phyloP scores from a whole-genome alignment of 2,329 filamentous ascomycete genomes.

The Dendrostoma leiphaemia region DNA sequence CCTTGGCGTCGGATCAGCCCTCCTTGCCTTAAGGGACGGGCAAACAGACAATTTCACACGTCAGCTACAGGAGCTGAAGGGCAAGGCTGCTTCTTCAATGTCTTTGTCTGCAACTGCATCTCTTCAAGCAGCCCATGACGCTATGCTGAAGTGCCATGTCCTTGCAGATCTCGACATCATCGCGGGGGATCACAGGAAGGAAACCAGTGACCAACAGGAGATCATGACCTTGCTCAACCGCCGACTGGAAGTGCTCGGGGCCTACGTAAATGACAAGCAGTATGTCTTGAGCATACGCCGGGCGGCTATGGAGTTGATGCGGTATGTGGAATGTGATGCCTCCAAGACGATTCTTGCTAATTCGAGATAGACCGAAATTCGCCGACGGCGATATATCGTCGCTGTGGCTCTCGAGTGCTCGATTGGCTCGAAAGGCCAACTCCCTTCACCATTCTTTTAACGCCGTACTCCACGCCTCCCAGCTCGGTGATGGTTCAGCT shows the following conservation, averaged over 20 bases:
- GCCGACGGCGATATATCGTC: constrained; percentile 73
- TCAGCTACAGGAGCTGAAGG: constrained; percentile 63
- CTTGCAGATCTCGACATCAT: constrained; percentile 85
- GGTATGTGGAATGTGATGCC: constrained; percentile 43
- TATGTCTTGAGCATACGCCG: constrained; percentile 84
- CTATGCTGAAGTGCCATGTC: constrained; percentile 82
- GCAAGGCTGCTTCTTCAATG: constrained; percentile 69
- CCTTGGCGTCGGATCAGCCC: constrained; percentile 69
- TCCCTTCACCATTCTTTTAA: constrained; percentile 88
- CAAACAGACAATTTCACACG: constrained; percentile 50
- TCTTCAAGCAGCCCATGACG: constrained; percentile 78
- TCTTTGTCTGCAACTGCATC: constrained; percentile 77
- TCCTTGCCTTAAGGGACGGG: constrained; percentile 57
- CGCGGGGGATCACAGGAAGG: constrained; percentile 45
- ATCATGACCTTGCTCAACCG: constrained; percentile 61
- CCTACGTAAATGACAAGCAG: constrained; percentile 89
- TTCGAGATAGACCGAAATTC: constrained; percentile 52
- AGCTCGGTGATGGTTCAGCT: constrained; percentile 79
- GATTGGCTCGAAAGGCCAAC: constrained; percentile 81
- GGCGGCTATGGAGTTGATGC: constrained; percentile 79
- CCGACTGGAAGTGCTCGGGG: constrained; percentile 84
- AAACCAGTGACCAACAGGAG: constrained; percentile 36
- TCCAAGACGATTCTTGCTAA: constrained; percentile 26
- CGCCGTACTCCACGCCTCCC: constrained; percentile 83
- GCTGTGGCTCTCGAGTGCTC: constrained; percentile 81